These are phyloP conservation scores for Sclerotinia trifoliorum DNA, from an alignment of 2,329 filamentous ascomycete species.

Conservation along the genomic window DNA sequence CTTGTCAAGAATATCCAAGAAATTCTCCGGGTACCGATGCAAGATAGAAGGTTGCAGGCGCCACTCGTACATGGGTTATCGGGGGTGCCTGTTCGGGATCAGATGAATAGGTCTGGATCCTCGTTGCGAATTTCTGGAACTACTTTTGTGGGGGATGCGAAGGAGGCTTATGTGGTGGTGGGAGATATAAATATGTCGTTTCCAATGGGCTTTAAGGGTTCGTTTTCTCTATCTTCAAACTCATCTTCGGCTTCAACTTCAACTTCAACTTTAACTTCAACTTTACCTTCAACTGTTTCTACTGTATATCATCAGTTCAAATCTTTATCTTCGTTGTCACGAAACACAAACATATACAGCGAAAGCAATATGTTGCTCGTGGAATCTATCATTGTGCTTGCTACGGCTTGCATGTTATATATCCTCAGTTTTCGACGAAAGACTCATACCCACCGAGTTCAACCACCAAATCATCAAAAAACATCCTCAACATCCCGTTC, in stretches of 20 bases:
- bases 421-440: slow-evolving; percentile 8
- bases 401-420: slow-evolving; percentile 17
- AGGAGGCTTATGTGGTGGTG: neutral
- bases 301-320: neutral
- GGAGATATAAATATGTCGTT: neutral
- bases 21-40: slow-evolving; percentile 1
- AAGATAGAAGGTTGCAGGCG: neutral
- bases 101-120: slow-evolving; percentile 1
- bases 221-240: neutral
- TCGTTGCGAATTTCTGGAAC: neutral
- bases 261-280: neutral
- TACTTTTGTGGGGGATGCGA: neutral
- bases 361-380: slow-evolving; percentile 16
- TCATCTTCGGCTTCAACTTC: neutral
- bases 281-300: neutral
- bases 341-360: neutral
- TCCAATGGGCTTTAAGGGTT: neutral
- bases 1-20: slow-evolving; percentile 3
- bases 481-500: slow-evolving; percentile 8
- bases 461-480: neutral
- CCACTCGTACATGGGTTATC: slow-evolving; percentile 10
- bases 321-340: neutral
- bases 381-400: slow-evolving; percentile 8
- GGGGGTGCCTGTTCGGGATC: neutral
- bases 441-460: neutral